Evolutionary conservation across 148 eudicot species (phyloP).

Genomic region (Camellia japonica): DNA sequence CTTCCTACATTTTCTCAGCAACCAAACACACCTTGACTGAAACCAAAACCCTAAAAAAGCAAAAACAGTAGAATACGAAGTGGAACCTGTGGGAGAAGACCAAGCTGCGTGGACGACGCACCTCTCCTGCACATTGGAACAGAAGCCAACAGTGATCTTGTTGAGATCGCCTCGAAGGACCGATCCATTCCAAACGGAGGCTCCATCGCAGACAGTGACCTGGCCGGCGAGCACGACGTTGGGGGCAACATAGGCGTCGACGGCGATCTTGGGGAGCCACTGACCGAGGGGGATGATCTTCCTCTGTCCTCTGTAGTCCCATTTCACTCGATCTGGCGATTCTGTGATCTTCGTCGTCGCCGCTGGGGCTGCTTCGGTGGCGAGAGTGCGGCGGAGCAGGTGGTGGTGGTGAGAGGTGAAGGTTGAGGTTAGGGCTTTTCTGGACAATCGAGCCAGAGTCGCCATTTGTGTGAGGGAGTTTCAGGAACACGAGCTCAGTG

Average conservation of each 20-base stretch:
- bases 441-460: conserved; percentile 50
- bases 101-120: conserved; percentile 97
- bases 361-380: conserved; percentile 17
- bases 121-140: conserved; percentile 85
- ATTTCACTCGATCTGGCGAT: conserved; percentile 79
- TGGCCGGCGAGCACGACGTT: conserved; percentile 99
- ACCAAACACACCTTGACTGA: background rate
- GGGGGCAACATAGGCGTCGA: conserved; percentile 96
- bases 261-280: conserved; percentile 96
- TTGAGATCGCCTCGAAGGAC: conserved; percentile 91
- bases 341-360: conserved; percentile 38
- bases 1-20: background rate
- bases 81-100: conserved; percentile 88
- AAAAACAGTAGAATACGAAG: background rate
- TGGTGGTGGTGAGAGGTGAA: conserved; percentile 24
- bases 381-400: conserved; percentile 30
- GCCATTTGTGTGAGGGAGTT: conserved; percentile 40
- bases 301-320: conserved; percentile 97
- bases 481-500: background rate
- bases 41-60: conserved; percentile 13
- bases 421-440: conserved; percentile 45
- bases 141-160: conserved; percentile 81
- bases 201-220: conserved; percentile 82
- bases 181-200: conserved; percentile 93
- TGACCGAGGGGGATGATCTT: conserved; percentile 78